A percentile compares a stretch with the other conserved stretches of the same genome.
Conservation (phyloP, 768 basidiomycete species). For the Trametes elegans region DNA sequence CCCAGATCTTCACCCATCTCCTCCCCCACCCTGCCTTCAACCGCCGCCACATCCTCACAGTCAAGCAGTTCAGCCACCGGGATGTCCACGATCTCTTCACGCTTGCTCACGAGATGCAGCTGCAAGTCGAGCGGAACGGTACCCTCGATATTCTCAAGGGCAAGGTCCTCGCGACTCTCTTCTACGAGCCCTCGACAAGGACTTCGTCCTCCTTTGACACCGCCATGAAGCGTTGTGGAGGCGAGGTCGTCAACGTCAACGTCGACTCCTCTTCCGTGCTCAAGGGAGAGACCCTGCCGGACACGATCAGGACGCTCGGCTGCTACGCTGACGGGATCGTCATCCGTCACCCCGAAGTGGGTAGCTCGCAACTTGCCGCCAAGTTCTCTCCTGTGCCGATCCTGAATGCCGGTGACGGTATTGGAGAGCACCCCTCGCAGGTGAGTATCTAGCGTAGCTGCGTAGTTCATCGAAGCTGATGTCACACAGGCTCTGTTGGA, state of each 20-base stretch:
- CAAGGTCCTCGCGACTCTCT: constrained; percentile 85
- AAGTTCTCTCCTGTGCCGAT: constrained; percentile 95
- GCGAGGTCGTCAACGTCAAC: constrained; percentile 85
- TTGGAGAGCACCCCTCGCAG: constrained; percentile 97
- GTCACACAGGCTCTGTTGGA: constrained; percentile 71
- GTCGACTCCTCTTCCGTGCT: constrained; percentile 82
- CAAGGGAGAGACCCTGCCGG: constrained; percentile 92
- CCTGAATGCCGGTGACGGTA: constrained; percentile 95
- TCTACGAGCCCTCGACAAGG: constrained; percentile 96
- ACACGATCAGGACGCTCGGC: constrained; percentile 90
- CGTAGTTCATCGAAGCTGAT: neutral
- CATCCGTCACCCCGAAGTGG: constrained; percentile 90
- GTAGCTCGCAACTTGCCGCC: constrained; percentile 92
- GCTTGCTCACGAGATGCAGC: constrained; percentile 93
- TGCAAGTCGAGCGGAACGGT: constrained; percentile 91
- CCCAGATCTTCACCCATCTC: constrained; percentile 46
- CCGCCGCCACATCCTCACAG: constrained; percentile 88
- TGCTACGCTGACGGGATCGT: constrained; percentile 96
- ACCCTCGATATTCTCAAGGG: constrained; percentile 87
- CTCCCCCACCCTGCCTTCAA: constrained; percentile 85
- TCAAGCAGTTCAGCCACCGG: constrained; percentile 87
- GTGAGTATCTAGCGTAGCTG: constrained; percentile 35
- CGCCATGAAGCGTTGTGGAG: constrained; percentile 98
- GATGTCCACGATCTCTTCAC: constrained; percentile 94
- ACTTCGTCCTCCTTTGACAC: constrained; percentile 97